Evolutionary conservation across 495 filamentous ascomycete genomes (phyloP).

Genomic region (Neurospora sp.): DNA sequence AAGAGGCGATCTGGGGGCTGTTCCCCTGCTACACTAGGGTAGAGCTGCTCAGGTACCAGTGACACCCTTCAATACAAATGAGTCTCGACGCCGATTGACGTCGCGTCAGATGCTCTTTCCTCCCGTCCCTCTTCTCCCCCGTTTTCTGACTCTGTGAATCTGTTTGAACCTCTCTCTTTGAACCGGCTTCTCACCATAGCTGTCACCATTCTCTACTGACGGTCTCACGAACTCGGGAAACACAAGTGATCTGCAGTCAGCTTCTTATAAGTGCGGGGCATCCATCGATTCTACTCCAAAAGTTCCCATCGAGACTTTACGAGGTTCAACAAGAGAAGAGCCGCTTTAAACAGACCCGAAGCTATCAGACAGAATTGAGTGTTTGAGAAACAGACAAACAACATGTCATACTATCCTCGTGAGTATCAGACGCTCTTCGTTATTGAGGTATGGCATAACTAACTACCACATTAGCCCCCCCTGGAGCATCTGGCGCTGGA

Average conservation of each 20-base stretch:
- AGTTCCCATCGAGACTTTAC: not conserved
- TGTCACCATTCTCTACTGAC: not conserved
- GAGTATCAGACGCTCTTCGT: conserved; percentile 4
- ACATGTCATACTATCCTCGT: conserved; percentile 28
- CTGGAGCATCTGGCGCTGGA: conserved; percentile 13
- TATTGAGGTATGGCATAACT: not conserved
- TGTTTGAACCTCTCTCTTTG: not conserved
- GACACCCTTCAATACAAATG: not conserved
- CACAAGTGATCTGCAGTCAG: not conserved
- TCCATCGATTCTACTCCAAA: not conserved
- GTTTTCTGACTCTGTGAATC: not conserved
- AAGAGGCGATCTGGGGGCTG: not conserved
- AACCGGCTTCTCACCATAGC: not conserved
- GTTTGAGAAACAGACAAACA: not conserved
- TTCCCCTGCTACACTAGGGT: not conserved
- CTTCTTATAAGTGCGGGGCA: not conserved
- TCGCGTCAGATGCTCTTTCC: not conserved
- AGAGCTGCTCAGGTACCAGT: not conserved
- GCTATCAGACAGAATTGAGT: not conserved
- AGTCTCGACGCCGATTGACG: not conserved
- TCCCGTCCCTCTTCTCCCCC: not conserved
- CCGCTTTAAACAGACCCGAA: not conserved
- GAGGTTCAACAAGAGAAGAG: not conserved
- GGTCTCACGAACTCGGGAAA: not conserved
- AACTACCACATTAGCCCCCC: conserved; percentile 10